Conservation (phyloP, 139 green algal species). For the Chlorella sp. region DNA sequence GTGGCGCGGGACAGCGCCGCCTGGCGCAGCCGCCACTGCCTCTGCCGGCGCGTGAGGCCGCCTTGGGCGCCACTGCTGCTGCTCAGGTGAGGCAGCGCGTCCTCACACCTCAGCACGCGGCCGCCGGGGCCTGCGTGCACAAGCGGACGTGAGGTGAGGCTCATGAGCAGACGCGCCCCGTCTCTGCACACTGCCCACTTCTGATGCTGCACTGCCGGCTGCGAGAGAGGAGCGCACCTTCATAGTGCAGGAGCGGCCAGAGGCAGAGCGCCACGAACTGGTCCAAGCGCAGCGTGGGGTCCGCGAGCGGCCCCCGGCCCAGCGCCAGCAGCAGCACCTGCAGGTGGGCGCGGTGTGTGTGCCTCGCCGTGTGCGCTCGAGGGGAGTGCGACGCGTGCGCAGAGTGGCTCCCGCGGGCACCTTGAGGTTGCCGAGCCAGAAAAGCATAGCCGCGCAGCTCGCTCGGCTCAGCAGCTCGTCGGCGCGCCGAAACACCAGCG, state of each 20-base stretch:
- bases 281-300: slow-evolving; percentile 12
- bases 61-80: too few relatives aligned
- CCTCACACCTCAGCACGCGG: neutral
- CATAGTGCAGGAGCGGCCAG: slow-evolving; percentile 16
- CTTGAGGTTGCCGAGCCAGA: slow-evolving; percentile 27
- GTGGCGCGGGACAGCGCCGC: slow-evolving; percentile 1
- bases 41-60: too few relatives aligned
- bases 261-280: slow-evolving; percentile 21
- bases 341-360: neutral
- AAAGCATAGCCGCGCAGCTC: slow-evolving; percentile 13
- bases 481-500: neutral
- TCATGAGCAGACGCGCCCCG: too few relatives aligned
- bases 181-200: too few relatives aligned
- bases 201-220: neutral
- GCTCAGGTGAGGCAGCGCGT: too few relatives aligned
- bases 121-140: neutral
- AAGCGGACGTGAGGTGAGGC: neutral
- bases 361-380: neutral
- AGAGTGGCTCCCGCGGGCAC: neutral
- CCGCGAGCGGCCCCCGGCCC: slow-evolving; percentile 11
- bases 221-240: slow-evolving; percentile 5
- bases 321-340: slow-evolving; percentile 5
- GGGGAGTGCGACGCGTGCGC: neutral
- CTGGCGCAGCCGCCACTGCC: neutral
- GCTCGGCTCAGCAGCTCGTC: slow-evolving; percentile 9